phyloP scores from a whole-genome alignment of 176 grass and related monocot genomes.

The Musa schizocarpa region DNA sequence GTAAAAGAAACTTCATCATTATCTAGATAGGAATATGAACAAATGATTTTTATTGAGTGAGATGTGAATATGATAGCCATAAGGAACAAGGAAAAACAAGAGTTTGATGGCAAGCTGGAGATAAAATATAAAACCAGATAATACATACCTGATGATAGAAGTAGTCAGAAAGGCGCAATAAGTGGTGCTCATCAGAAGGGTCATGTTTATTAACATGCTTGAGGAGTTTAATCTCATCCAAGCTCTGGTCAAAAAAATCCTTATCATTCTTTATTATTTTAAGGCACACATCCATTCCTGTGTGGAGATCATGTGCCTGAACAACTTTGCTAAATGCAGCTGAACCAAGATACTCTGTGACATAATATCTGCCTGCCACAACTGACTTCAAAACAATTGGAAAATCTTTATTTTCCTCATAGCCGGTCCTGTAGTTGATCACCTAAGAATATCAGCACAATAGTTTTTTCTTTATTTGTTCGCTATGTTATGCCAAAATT shows the following conservation, averaged over 20 bases:
- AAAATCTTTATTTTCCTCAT: slow-evolving; percentile 95
- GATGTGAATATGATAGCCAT: not conserved
- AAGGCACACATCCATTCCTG: slow-evolving; percentile 71
- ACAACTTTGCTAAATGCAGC: slow-evolving; percentile 97
- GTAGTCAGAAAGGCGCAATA: slow-evolving; percentile 91
- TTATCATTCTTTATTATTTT: slow-evolving; percentile 99
- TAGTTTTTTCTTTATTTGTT: not conserved
- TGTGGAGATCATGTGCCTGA: slow-evolving; percentile 86
- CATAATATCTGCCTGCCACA: slow-evolving; percentile 87
- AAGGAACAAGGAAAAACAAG: not conserved
- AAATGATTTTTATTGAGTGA: not conserved
- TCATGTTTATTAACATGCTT: slow-evolving; percentile 92
- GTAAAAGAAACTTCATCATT: too few species aligned
- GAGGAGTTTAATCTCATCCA: slow-evolving; percentile 96
- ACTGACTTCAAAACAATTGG: slow-evolving; percentile 71
- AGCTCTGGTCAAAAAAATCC: slow-evolving; percentile 96
- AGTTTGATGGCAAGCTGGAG: not conserved
- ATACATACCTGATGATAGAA: slow-evolving; percentile 86
- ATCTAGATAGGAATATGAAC: too few species aligned
- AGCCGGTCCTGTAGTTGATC: slow-evolving; percentile 70
- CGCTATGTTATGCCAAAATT: slow-evolving; percentile 17
- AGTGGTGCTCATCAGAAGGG: slow-evolving; percentile 65
- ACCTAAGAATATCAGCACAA: slow-evolving; percentile 42
- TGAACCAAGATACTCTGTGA: slow-evolving; percentile 87
- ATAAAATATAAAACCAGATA: not conserved